phyloP scores from a whole-genome alignment of 1,284 basidiomycete genomes.

The Cryptococcus sp. region DNA sequence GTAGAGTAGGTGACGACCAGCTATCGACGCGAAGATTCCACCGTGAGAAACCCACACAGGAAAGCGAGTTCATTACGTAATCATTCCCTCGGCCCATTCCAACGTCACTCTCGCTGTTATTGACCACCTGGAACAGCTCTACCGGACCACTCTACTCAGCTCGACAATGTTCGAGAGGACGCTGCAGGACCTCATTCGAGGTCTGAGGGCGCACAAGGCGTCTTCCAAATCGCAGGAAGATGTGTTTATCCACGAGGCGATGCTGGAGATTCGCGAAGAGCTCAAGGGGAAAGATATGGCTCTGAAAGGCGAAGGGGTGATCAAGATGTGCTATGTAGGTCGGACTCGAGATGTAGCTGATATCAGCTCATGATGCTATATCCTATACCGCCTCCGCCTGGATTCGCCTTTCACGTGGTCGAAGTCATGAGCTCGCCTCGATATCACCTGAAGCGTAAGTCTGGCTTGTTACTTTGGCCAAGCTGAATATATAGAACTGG shows the following conservation, averaged over 20 bases:
- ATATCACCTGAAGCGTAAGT: conserved; percentile 74
- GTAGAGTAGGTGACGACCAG: too few relatives aligned
- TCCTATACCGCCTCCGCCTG: conserved; percentile 47
- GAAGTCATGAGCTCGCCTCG: conserved; percentile 95
- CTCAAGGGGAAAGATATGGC: conserved; percentile 93
- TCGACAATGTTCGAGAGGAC: conserved; percentile 81
- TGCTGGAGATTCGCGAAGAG: conserved; percentile 76
- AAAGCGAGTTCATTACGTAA: too few relatives aligned
- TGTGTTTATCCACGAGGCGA: conserved; percentile 49
- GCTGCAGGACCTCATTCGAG: conserved; percentile 84
- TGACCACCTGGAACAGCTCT: too few relatives aligned
- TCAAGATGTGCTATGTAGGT: conserved; percentile 95
- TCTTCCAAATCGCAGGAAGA: conserved; percentile 46
- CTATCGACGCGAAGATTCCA: too few relatives aligned
- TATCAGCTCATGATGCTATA: conserved; percentile 49
- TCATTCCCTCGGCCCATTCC: too few relatives aligned
- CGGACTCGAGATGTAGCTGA: conserved; percentile 5
- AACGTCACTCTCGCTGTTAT: too few relatives aligned
- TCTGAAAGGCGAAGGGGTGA: conserved; percentile 86
- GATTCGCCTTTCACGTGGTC: conserved; percentile 78
- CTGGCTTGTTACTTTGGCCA: not conserved
- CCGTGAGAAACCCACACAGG: too few relatives aligned
- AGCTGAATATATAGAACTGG: conserved; percentile 55
- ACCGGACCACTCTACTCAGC: not conserved
- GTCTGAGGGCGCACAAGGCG: conserved; percentile 59